phyloP scores from a whole-genome alignment of 768 basidiomycete genomes.

The Harrya chromipes region DNA sequence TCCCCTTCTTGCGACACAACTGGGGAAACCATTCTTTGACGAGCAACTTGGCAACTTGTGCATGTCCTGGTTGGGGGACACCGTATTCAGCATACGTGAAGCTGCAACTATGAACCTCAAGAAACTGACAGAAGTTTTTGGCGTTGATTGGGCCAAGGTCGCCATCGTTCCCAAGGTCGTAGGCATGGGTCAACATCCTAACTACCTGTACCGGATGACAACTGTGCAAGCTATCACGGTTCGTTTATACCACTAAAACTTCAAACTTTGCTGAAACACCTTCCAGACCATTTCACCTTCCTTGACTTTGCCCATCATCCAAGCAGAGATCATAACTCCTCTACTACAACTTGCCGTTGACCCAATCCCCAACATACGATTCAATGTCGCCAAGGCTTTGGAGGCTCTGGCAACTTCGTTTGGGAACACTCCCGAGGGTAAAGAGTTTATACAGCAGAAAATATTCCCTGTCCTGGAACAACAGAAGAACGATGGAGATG shows the following conservation, averaged over 20 bases:
- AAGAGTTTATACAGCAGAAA: slow-evolving; percentile 66
- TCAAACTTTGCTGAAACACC: slow-evolving; percentile 7
- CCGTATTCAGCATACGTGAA: slow-evolving; percentile 96
- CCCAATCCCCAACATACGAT: slow-evolving; percentile 97
- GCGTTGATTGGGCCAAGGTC: slow-evolving; percentile 93
- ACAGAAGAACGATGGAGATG: slow-evolving; percentile 85
- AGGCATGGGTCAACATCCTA: slow-evolving; percentile 95
- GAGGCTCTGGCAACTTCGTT: slow-evolving; percentile 82
- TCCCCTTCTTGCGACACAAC: slow-evolving; percentile 96
- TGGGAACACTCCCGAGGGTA: slow-evolving; percentile 62
- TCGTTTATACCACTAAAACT: slow-evolving; percentile 28
- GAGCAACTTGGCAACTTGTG: slow-evolving; percentile 95
- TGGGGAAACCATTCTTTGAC: slow-evolving; percentile 96
- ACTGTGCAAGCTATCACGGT: slow-evolving; percentile 98
- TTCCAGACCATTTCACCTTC: slow-evolving; percentile 93
- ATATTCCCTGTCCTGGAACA: slow-evolving; percentile 83
- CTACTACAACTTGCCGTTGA: slow-evolving; percentile 82
- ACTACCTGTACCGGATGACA: slow-evolving; percentile 97
- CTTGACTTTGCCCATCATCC: slow-evolving; percentile 78
- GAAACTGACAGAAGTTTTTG: slow-evolving; percentile 97
- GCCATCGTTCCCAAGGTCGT: slow-evolving; percentile 97
- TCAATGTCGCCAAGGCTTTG: slow-evolving; percentile 95
- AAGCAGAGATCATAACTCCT: slow-evolving; percentile 78
- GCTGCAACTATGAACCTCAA: slow-evolving; percentile 97
- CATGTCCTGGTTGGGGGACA: slow-evolving; percentile 99